phyloP scores from a whole-genome alignment of 139 green algal species.

The Edaphochlamys debaryana region DNA sequence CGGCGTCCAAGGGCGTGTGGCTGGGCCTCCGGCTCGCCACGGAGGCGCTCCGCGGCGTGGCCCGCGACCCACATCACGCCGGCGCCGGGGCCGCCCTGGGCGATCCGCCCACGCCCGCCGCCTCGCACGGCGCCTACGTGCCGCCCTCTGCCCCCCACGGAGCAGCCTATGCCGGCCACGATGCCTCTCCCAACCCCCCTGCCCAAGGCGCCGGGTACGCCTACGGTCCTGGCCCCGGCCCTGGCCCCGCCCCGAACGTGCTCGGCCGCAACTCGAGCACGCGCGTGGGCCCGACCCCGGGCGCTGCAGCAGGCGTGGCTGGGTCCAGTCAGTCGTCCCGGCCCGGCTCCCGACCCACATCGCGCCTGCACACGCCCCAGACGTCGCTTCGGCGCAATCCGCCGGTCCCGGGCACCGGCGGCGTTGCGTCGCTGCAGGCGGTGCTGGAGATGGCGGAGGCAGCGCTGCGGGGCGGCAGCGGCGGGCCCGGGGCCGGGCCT shows the following conservation, averaged over 20 bases:
- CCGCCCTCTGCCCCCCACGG: no score
- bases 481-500: no score
- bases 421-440: conserved; percentile 14
- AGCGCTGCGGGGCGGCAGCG: not conserved
- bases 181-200: no score
- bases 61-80: no score
- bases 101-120: not conserved
- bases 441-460: conserved; percentile 23
- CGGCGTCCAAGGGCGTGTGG: not conserved
- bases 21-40: conserved; percentile 11
- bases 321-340: no score
- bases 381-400: conserved; percentile 8
- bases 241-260: no score
- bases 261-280: no score
- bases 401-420: not conserved
- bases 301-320: not conserved
- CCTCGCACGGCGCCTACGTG: not conserved
- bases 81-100: no score
- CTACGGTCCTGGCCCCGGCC: no score
- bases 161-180: no score
- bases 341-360: not conserved
- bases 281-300: not conserved
- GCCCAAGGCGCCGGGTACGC: no score
- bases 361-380: not conserved
- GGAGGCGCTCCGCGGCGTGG: not conserved